phyloP scores from a whole-genome alignment of 2,329 filamentous ascomycete genomes.

The Rhexocercosporidium sp. region DNA sequence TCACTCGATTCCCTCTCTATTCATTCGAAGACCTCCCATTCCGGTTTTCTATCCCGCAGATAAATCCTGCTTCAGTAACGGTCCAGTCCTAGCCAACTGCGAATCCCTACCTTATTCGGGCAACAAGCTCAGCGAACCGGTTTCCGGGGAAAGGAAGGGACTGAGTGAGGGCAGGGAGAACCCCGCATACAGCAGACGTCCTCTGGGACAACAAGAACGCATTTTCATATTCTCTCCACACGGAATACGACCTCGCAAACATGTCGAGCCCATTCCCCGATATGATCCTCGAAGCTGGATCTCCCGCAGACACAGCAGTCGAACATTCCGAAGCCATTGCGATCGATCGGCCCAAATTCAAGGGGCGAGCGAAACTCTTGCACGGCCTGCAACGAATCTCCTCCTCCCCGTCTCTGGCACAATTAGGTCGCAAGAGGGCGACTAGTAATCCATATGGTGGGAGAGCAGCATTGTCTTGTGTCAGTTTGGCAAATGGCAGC shows the following conservation, averaged over 20 bases:
- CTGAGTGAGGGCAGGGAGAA: slow-evolving; percentile 1
- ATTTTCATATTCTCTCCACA: not conserved
- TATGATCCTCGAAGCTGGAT: slow-evolving; percentile 29
- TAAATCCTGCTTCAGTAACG: not conserved
- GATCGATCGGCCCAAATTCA: slow-evolving; percentile 38
- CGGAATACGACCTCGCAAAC: not conserved
- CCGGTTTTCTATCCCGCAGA: not conserved
- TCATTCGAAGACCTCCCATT: not conserved
- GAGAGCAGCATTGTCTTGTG: slow-evolving; percentile 39
- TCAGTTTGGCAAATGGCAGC: slow-evolving; percentile 39
- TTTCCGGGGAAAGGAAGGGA: not conserved
- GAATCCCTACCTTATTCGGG: not conserved
- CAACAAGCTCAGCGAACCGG: not conserved
- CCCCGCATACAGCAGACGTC: slow-evolving; percentile 10
- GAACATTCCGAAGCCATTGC: slow-evolving; percentile 38
- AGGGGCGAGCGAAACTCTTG: slow-evolving; percentile 40
- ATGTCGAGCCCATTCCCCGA: slow-evolving; percentile 35
- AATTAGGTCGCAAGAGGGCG: slow-evolving; percentile 38
- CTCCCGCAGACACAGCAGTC: slow-evolving; percentile 23
- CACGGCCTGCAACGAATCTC: slow-evolving; percentile 43
- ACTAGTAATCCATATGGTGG: slow-evolving; percentile 40
- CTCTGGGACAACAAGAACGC: not conserved
- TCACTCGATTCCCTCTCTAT: not conserved
- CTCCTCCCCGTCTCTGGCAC: slow-evolving; percentile 42
- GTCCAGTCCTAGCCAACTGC: not conserved